Evolutionary conservation across 805 yeast genomes (phyloP), one percentile per base, ranked within the genome.

Genomic region (Debaryomyces castellii): DNA sequence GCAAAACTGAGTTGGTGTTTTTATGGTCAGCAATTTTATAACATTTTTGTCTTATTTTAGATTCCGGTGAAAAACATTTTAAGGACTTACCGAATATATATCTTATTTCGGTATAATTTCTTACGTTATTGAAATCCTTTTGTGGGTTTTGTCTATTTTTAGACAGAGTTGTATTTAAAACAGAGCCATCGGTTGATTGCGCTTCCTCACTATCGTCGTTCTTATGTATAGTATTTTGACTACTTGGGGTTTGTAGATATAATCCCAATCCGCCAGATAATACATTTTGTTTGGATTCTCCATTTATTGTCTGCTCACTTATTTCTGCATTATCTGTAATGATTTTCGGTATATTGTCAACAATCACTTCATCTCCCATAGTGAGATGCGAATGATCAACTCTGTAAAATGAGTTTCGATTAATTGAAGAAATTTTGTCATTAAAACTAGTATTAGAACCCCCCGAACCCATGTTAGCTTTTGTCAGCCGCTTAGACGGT

Each of bases 21-120:
- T 52, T 48, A 24, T 57, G 54, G 3, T 63, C 55, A 5, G 62
- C 47, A 4, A 67, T 14, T 18, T 48, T 52, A 48, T 64, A 63
- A 50, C 76, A 71, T 41, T 51, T 39, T 27, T 54, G 59, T 18
- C 77, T 51, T 10, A 67, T 27, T 18, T 47, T 54, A n/a, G 65
- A 62, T 6, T 55, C 41, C 2, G 76, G 67, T 3, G 64, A 28
- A 44, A 73, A 73, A 0, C 64, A 18, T 22, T 57, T 55, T 10
- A 72, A 53, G 1, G 74, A 58, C 1, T 63, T 65, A 0, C 77
- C 77, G 50, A 64, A 71, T 9, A 70, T 46, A 33, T 60, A 56
- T 52, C 58, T 49, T 8, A 46, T 48, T 10, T 41, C 40, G 22
- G 36, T 22, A 8, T 40, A 38, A 14, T 21, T 27, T 14, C 12